Evolutionary conservation across 2,329 filamentous ascomycete genomes (phyloP), one percentile per base, ranked within the genome.

Genomic region (Cordyceps fumosorosea): DNA sequence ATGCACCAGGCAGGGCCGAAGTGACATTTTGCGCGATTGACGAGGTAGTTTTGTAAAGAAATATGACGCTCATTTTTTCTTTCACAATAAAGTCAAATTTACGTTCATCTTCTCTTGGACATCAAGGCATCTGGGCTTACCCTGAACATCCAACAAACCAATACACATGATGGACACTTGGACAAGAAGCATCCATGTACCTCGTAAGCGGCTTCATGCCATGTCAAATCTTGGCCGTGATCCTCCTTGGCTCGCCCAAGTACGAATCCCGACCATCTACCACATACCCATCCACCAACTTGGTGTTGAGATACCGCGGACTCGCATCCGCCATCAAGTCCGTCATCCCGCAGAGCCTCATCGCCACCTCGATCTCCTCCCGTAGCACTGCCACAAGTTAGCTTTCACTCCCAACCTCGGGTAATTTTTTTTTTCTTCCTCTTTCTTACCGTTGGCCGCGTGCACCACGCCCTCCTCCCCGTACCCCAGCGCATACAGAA

Each of bases 381-480:
- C 73, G 69, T 32, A 77, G 66, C 50, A 77, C 74, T 76, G 52
- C 3, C 52, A 18, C 5, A 22, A 20, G n/a, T 20, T 45, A 20
- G n/a, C 44, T 3, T n/a, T 7, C 6, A 3, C 18, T 44, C 6
- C 42, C 42, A 44, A n/a, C 42, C 42, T n/a, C n/a, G n/a, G n/a
- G n/a, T n/a, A n/a, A n/a, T n/a, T n/a, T n/a, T n/a, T n/a, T n/a
- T n/a, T n/a, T 6, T 29, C 8, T 45, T 11, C 44, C 44, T n/a
- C n/a, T 3, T 12, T 71, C 74, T 68, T 65, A 76, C 74, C 75
- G 61, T 71, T 69, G 11, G 74, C 66, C 8, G 69, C 75, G 65
- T 75, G 74, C 66, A 76, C 72, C 0, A 83, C 80, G 45, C 81
- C 81, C 24, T 73, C 72, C 62, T 75, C 72, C 3, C 81, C 81